Conservation (phyloP, 345 rosid genomes). For the Boechera divaricarpa region DNA sequence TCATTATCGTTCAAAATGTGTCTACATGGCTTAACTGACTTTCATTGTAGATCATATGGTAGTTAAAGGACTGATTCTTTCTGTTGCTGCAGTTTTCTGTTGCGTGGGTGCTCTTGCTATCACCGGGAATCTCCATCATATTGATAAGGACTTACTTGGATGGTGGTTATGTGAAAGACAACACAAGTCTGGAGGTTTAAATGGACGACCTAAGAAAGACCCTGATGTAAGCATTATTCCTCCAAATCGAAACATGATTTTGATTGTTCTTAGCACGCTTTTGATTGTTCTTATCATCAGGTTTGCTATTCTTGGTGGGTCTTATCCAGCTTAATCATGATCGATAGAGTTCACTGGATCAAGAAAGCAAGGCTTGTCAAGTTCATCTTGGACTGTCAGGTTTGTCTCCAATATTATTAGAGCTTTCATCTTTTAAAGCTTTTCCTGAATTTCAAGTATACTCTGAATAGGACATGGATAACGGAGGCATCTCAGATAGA, state of each 20-base stretch:
- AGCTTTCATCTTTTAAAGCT: neutral
- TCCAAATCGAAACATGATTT: neutral
- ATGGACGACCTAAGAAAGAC: conserved; percentile 82
- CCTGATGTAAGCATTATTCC: conserved; percentile 62
- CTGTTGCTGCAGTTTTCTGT: conserved; percentile 64
- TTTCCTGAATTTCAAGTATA: conserved; percentile 3
- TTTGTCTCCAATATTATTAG: conserved; percentile 32
- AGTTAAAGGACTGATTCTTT: neutral
- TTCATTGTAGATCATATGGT: neutral
- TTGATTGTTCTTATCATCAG: conserved; percentile 44
- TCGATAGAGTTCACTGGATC: conserved; percentile 90
- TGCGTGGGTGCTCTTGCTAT: conserved; percentile 91
- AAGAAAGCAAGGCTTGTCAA: conserved; percentile 67
- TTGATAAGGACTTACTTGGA: conserved; percentile 87
- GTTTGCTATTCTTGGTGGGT: conserved; percentile 98
- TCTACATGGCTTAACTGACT: neutral
- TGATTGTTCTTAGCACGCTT: neutral
- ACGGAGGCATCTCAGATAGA: conserved; percentile 80
- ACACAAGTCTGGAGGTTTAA: conserved; percentile 73
- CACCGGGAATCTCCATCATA: conserved; percentile 68
- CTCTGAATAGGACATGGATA: conserved; percentile 56
- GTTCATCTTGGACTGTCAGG: conserved; percentile 78
- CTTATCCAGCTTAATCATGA: conserved; percentile 88
- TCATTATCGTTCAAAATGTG: neutral
- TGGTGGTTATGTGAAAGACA: conserved; percentile 88